Base-by-base conservation (phyloP, 305 asterid species). In the Euphrasia arctica region DNA sequence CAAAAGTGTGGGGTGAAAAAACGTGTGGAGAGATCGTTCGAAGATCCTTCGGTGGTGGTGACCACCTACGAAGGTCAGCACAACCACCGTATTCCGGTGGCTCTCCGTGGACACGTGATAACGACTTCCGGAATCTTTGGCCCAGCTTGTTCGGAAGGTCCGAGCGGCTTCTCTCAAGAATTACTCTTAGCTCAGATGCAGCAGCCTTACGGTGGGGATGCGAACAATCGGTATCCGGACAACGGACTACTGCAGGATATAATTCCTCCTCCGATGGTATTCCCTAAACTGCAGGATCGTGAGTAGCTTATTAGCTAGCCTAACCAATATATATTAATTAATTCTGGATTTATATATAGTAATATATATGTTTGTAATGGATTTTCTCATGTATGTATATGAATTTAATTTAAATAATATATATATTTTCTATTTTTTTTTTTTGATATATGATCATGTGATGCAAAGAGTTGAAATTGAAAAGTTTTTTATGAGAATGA, bases 61-160 rank as follows among this genome's bases (percentile, higher is more conserved):
- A 91, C 98, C 0, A 87, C 98, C 2, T 91, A 91, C 43, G 97
- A 91, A 62, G 98, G 98, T 27, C 83, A 91, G 67, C 98, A 91
- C 71, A 91, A 82, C 79, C 97, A 91, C 78, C 85, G 77, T 13
- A 73, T 83, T 1, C 96, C 96, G 5, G 66, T 80, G 1, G 79
- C 66, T 49, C 85, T 77, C 69, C 80, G 93, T 0, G 93, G 95
- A 4, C 79, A 74, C 57, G 75, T 73, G 56, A 73, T 64, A 59
- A 76, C 22, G 22, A 18, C 22, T 18, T 18, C 78, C 15, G 86
- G 86, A 41, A 77, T 86, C 70, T 67, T 84, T 10, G 65, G 74
- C 28, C 63, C 71, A 3, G 22, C 22, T 18, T 18, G 22, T 18
- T 56, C 67, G 29, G 74, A 76, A 2, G 70, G 71, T 13, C 58